Percentiles rank a stretch among this genome's conserved stretches.
Evolutionary conservation across 2,329 filamentous ascomycete genomes (phyloP).

Genomic region (Diplodia seriata): DNA sequence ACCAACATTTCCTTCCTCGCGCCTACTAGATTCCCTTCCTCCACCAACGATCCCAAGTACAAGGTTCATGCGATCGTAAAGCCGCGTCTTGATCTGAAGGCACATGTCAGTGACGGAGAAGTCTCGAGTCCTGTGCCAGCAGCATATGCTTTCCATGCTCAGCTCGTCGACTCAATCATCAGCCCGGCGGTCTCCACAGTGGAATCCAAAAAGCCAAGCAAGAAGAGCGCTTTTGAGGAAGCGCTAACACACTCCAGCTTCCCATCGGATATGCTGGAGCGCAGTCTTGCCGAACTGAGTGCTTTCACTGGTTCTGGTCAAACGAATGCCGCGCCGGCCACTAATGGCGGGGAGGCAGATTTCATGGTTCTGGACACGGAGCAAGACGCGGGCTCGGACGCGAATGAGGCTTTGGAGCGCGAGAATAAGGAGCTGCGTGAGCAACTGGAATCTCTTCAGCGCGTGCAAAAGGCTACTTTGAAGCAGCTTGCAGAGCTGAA

Average conservation of each 20-base stretch:
- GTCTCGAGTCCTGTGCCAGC: conserved; percentile 53
- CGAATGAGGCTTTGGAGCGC: conserved; percentile 6
- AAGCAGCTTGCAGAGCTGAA: conserved; percentile 53
- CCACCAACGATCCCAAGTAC: conserved; percentile 49
- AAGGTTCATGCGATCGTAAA: conserved; percentile 72
- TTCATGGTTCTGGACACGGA: conserved; percentile 47
- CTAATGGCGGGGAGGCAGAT: conserved; percentile 41
- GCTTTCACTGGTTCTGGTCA: conserved; percentile 37
- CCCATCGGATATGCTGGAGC: conserved; percentile 50
- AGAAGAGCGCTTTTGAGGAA: conserved; percentile 46
- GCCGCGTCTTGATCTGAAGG: conserved; percentile 70
- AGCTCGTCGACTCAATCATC: conserved; percentile 57
- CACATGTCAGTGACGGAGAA: conserved; percentile 40
- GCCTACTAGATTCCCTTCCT: conserved; percentile 58
- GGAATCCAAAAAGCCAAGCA: conserved; percentile 34
- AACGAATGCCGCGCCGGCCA: conserved; percentile 23
- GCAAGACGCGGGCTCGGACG: neutral
- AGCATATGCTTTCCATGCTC: conserved; percentile 70
- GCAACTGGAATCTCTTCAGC: conserved; percentile 53
- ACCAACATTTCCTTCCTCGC: conserved; percentile 80
- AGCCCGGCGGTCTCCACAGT: conserved; percentile 43
- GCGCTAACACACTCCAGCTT: conserved; percentile 54
- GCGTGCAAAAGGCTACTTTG: conserved; percentile 55
- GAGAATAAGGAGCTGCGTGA: conserved; percentile 43
- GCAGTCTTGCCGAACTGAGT: conserved; percentile 45